A percentile compares a stretch with the other conserved stretches of the same genome.
phyloP scores from a whole-genome alignment of 306 rosid genomes.

The Vachellia collinsii region DNA sequence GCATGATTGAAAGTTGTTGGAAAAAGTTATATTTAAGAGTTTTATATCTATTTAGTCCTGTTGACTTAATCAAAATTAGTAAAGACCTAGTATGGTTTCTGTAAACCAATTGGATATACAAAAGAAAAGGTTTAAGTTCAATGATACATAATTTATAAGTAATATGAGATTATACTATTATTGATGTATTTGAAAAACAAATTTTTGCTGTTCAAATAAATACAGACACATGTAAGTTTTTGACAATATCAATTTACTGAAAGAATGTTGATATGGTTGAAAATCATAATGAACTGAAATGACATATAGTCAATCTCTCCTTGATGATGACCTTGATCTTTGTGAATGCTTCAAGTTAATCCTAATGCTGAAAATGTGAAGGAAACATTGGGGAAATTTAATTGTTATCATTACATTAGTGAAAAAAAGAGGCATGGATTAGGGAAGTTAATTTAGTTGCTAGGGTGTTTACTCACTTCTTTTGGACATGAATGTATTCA shows the following conservation, averaged over 20 bases:
- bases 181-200: not conserved
- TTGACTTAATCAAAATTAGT: not conserved
- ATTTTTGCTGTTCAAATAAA: not conserved
- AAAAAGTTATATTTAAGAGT: not conserved
- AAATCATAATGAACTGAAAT: conserved; percentile 32
- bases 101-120: not conserved
- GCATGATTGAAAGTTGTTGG: not conserved
- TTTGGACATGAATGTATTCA: conserved; percentile 60
- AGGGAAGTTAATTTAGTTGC: not conserved
- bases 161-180: not conserved
- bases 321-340: conserved; percentile 55
- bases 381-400: not conserved
- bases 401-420: not conserved
- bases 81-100: not conserved
- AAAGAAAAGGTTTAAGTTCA: not conserved
- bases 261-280: not conserved
- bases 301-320: conserved; percentile 43
- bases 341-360: conserved; percentile 54
- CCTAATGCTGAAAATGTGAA: conserved; percentile 54
- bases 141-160: not conserved
- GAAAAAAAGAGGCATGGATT: not conserved
- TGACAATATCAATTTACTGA: not conserved
- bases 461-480: conserved; percentile 52
- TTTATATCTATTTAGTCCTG: not conserved
- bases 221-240: not conserved